These are phyloP conservation scores for Massariosphaeria phaeospora DNA, from an alignment of 495 filamentous ascomycete species.

Conservation along the genomic window DNA sequence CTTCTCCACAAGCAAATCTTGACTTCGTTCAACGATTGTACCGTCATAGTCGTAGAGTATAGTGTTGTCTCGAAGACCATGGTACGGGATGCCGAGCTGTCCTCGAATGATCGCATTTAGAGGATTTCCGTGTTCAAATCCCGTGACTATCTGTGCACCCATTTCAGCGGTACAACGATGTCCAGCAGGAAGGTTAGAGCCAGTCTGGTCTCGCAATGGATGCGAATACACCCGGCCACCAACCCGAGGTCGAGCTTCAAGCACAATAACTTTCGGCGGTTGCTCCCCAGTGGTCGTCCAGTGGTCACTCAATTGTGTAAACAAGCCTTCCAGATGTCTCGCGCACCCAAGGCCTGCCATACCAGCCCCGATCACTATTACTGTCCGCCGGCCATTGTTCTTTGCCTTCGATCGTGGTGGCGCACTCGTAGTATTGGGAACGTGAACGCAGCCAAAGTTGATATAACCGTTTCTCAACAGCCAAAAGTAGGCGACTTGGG, in stretches of 20 bases:
- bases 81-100: conserved; percentile 83
- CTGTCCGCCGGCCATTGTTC: conserved; percentile 52
- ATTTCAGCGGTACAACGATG: conserved; percentile 81
- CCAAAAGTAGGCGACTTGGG: conserved; percentile 87
- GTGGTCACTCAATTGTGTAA: conserved; percentile 65
- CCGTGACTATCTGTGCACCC: conserved; percentile 95
- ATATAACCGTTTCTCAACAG: conserved; percentile 87
- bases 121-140: conserved; percentile 92
- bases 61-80: conserved; percentile 75
- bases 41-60: conserved; percentile 89
- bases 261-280: conserved; percentile 67
- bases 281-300: conserved; percentile 59
- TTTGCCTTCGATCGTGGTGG: conserved; percentile 42
- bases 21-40: conserved; percentile 67
- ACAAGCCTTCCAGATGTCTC: conserved; percentile 79
- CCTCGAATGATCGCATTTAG: conserved; percentile 84
- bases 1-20: conserved; percentile 77
- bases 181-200: conserved; percentile 45
- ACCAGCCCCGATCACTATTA: conserved; percentile 90
- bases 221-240: conserved; percentile 96
- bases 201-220: conserved; percentile 59
- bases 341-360: conserved; percentile 91
- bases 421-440: conserved; percentile 44
- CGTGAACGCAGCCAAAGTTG: conserved; percentile 88
- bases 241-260: conserved; percentile 82